Percentiles rank a stretch among this genome's conserved stretches.
Evolutionary conservation across 2,329 filamentous ascomycete genomes (phyloP).

Genomic region (Fusarium sp.): DNA sequence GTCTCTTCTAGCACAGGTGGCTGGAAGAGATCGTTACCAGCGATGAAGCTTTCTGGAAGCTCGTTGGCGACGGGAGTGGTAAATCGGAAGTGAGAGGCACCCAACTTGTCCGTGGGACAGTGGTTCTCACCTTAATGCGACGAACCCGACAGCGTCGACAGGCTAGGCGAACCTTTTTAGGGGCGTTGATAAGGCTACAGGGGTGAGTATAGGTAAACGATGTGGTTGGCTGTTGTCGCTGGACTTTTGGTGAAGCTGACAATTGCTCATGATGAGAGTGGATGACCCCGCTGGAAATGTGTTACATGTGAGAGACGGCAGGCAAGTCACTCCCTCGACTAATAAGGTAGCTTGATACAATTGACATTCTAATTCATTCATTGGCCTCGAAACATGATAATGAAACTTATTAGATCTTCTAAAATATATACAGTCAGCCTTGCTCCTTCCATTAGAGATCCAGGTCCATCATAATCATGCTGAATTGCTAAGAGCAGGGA

Average conservation of each 20-base stretch:
- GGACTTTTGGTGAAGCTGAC: background rate
- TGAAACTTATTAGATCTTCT: background rate
- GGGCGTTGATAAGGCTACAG: background rate
- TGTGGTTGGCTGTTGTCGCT: background rate
- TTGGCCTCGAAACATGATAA: accelerated
- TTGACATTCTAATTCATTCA: background rate
- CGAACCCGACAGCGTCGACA: conserved; percentile 48
- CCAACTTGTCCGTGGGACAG: conserved; percentile 62
- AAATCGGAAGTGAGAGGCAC: conserved; percentile 44
- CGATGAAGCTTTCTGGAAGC: background rate
- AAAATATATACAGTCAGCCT: accelerated
- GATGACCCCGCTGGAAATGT: background rate
- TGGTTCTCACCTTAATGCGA: conserved; percentile 46
- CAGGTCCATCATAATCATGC: background rate
- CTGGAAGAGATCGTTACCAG: background rate
- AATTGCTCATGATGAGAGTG: background rate
- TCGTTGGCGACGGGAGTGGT: background rate
- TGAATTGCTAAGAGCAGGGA: background rate
- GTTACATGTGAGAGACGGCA: background rate
- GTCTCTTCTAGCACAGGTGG: background rate
- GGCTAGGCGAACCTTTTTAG: conserved; percentile 50
- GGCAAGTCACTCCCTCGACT: background rate
- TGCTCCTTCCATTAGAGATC: accelerated
- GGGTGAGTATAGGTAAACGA: background rate
- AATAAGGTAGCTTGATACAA: background rate